These are phyloP conservation scores for Asterionellopsis glacialis DNA, from an alignment of 108 stramenopile genomes.

Conservation along the genomic window DNA sequence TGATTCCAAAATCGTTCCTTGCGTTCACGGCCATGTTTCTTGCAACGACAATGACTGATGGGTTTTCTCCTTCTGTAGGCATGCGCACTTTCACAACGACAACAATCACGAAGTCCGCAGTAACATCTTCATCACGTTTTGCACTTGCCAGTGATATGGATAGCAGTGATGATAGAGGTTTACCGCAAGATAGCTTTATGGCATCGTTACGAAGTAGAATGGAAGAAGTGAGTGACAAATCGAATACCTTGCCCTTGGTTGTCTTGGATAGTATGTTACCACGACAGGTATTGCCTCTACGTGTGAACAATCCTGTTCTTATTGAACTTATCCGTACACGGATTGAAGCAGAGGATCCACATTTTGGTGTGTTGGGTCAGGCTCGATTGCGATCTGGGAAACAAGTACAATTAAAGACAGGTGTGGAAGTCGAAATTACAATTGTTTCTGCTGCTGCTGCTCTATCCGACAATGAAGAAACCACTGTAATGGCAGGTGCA, in stretches of 20 bases:
- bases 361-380: slow-evolving; percentile 63
- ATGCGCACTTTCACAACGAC: too few species aligned
- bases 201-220: slow-evolving; percentile 37
- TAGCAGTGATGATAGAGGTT: too few species aligned
- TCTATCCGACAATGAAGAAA: neutral
- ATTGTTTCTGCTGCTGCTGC: neutral
- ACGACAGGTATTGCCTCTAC: slow-evolving; percentile 55
- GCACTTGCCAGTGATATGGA: too few species aligned
- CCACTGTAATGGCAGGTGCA: neutral
- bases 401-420: slow-evolving; percentile 39
- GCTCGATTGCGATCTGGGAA: slow-evolving; percentile 33
- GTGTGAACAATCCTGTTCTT: slow-evolving; percentile 49
- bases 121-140: too few species aligned
- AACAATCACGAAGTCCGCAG: too few species aligned
- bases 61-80: too few species aligned
- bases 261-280: slow-evolving; percentile 72
- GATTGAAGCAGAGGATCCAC: slow-evolving; percentile 40
- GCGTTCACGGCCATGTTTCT: too few species aligned
- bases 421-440: slow-evolving; percentile 59
- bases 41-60: too few species aligned
- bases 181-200: slow-evolving; percentile 31
- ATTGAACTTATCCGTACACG: slow-evolving; percentile 48
- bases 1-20: too few species aligned
- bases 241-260: slow-evolving; percentile 47
- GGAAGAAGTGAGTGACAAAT: slow-evolving; percentile 28